Base-by-base conservation (phyloP, 163 green algal species). In the Chloromonas sp. region DNA sequence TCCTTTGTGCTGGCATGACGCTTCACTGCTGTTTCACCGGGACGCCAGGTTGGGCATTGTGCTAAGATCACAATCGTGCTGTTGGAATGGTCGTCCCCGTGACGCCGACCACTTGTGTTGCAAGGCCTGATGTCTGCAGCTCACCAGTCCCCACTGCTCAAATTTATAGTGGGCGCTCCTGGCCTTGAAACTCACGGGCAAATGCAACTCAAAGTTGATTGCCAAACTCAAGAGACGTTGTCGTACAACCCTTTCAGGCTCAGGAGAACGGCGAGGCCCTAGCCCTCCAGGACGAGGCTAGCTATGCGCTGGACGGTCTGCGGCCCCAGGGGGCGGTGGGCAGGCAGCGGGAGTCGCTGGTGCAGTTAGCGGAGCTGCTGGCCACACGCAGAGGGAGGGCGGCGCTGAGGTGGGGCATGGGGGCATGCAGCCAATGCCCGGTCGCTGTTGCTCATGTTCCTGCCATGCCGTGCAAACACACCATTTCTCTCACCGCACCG, bases 261-360 rank as follows among this genome's bases (percentile, higher is more conserved):
- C 89, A 92, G 81, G 85, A 89, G 84, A 70, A 87, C 2, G 89
- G 89, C 61, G 87, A 92, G 89, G 70, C 87, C 61, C 81, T 90
- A 84, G 82, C 88, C 84, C 77, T 89, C 77, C 87, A 89, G 78
- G 89, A 92, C 76, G 89, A 92, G 60, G 89, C 89, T 15, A 66
- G 61, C 57, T 92, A 92, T 78, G 89, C 89, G 2, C 83, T 92
- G 80, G 89, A 91, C 71, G 89, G 89, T 11, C 82, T 92, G 70
- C 36, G 58, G 70, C 14, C 70, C 11, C 5, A 74, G 66, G 66
- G 5, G 66, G 66, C 5, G 66, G 5, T 74, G 66, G 66, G 5
- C 5, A 11, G 78, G 81, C 83, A 85, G 83, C 87, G 86, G 0
- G 85, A 91, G 58, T 81, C 82, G 14, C 84, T 84, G 2, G 86